A percentile compares a stretch with the other conserved stretches of the same genome.
These are phyloP conservation scores for Gnomoniopsis smithogilvyi DNA, from an alignment of 2,329 filamentous ascomycete species.

Conservation along the genomic window DNA sequence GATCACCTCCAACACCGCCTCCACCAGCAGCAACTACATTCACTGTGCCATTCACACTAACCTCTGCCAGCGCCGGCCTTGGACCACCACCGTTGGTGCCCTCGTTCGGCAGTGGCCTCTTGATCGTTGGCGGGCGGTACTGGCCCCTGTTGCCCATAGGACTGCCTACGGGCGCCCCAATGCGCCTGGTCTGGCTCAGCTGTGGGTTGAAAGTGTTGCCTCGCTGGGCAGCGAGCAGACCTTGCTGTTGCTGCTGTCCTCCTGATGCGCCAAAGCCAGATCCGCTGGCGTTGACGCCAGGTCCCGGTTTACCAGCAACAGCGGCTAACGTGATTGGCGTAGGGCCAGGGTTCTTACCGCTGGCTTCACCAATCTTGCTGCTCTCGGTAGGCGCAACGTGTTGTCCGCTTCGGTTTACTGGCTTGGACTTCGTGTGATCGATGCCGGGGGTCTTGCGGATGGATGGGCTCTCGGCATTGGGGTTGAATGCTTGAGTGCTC, in stretches of 20 bases:
- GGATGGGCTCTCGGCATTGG: constrained; percentile 74
- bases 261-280: not conserved
- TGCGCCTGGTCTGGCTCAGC: constrained; percentile 52
- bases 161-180: constrained; percentile 58
- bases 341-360: not conserved
- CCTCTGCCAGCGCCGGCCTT: constrained; percentile 44
- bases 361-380: constrained; percentile 19
- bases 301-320: constrained; percentile 15
- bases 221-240: constrained; percentile 20
- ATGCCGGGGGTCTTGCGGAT: constrained; percentile 87
- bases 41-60: constrained; percentile 41
- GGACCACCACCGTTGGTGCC: constrained; percentile 22
- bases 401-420: constrained; percentile 57
- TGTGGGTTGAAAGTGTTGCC: constrained; percentile 50
- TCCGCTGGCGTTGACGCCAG: not conserved
- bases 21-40: constrained; percentile 24
- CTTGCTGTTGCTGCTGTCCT: constrained; percentile 1
- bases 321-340: not conserved
- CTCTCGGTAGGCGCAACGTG: constrained; percentile 43
- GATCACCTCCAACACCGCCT: constrained; percentile 34
- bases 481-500: constrained; percentile 62
- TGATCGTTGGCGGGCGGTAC: constrained; percentile 59
- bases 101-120: constrained; percentile 41
- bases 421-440: constrained; percentile 75
- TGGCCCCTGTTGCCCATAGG: constrained; percentile 56